Evolutionary conservation across 371 early-diverging fungal genomes (phyloP).

Genomic region (Circinella minor): DNA sequence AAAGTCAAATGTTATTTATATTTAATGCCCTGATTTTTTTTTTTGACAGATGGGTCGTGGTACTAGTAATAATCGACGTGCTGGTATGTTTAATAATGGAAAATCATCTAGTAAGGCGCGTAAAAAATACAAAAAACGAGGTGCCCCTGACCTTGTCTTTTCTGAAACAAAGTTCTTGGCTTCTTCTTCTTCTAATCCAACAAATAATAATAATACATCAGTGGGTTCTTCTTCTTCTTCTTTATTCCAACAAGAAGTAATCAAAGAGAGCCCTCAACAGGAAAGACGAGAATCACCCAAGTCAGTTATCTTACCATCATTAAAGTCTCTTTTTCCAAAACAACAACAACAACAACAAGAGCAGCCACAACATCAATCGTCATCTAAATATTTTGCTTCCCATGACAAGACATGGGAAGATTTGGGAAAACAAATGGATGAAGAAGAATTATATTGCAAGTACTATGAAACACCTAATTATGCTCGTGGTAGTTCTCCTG

Average conservation of each 20-base stretch:
- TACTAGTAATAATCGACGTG: background rate
- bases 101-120: slow-evolving; percentile 38
- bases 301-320: background rate
- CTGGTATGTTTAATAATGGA: slow-evolving; percentile 41
- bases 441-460: background rate
- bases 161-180: slow-evolving; percentile 26
- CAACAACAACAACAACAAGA: background rate
- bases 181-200: background rate
- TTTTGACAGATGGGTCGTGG: background rate
- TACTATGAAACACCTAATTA: background rate
- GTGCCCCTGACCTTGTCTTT: slow-evolving; percentile 27
- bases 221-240: background rate
- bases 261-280: too few species aligned
- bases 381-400: background rate
- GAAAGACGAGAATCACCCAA: too few species aligned
- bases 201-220: background rate
- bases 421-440: background rate
- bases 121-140: slow-evolving; percentile 8
- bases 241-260: background rate
- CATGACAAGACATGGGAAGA: slow-evolving; percentile 1
- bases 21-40: background rate
- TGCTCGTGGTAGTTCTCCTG: background rate
- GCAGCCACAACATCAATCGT: background rate
- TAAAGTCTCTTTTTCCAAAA: background rate
- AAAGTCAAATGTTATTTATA: too few species aligned